Conservation (phyloP, 306 rosid species). For the Prinsepia uniflora region DNA sequence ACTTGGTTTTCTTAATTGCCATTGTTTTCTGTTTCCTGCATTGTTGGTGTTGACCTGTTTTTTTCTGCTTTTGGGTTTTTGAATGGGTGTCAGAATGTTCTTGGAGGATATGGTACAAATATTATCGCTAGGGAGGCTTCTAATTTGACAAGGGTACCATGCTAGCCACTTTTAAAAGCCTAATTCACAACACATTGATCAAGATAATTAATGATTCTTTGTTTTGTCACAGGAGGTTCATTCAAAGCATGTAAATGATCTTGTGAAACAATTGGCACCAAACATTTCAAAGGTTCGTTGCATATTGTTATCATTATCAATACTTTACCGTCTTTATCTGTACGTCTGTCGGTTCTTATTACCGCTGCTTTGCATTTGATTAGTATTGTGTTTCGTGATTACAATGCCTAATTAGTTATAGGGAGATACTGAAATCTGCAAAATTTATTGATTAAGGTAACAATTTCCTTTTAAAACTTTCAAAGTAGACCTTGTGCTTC, state of each 20-base stretch:
- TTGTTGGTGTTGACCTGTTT: slow-evolving; percentile 21
- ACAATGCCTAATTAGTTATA: not conserved
- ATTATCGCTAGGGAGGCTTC: slow-evolving; percentile 12
- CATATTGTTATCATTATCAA: slow-evolving; percentile 41
- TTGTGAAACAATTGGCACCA: slow-evolving; percentile 62
- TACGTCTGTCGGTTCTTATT: not conserved
- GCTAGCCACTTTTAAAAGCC: slow-evolving; percentile 1
- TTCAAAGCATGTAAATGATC: slow-evolving; percentile 57
- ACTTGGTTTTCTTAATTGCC: slow-evolving; percentile 16
- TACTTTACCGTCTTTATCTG: not conserved
- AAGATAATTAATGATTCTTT: slow-evolving; percentile 13
- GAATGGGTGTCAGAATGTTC: slow-evolving; percentile 32
- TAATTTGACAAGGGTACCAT: slow-evolving; percentile 44
- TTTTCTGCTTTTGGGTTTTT: not conserved
- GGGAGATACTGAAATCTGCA: not conserved
- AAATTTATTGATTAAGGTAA: not conserved
- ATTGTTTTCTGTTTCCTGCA: slow-evolving; percentile 8
- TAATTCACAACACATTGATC: slow-evolving; percentile 13
- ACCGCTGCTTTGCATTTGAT: not conserved
- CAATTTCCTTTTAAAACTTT: not conserved
- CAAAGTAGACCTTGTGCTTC: not conserved
- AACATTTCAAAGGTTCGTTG: slow-evolving; percentile 75
- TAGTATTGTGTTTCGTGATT: not conserved
- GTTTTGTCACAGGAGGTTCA: slow-evolving; percentile 50
- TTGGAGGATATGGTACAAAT: slow-evolving; percentile 31